phyloP scores from a whole-genome alignment of 108 stramenopile species.

The Phaeodactylum tricornutum region DNA sequence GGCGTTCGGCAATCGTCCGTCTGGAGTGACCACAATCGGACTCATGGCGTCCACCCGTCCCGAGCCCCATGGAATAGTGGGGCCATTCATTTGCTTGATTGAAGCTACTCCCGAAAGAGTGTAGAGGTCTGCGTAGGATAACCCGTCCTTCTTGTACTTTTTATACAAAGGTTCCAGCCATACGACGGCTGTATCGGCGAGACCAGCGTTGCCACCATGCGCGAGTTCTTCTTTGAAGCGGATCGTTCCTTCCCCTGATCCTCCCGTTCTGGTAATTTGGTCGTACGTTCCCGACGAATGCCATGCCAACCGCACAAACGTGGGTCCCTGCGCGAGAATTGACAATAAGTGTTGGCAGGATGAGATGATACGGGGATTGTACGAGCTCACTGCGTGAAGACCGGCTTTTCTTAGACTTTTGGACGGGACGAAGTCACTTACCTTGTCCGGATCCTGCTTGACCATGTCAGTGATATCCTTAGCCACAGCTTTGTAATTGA shows the following conservation, averaged over 20 bases:
- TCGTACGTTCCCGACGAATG: conserved; percentile 67
- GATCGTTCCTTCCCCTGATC: conserved; percentile 46
- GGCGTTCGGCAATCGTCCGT: conserved; percentile 83
- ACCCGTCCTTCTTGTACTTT: conserved; percentile 37
- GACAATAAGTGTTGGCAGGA: too few species aligned
- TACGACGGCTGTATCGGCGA: conserved; percentile 37
- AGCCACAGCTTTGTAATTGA: conserved; percentile 27
- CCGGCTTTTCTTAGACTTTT: too few species aligned
- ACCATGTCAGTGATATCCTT: conserved; percentile 37
- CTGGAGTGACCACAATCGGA: conserved; percentile 31
- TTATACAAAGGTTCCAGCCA: conserved; percentile 59
- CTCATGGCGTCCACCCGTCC: conserved; percentile 55
- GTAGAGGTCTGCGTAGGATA: conserved; percentile 79
- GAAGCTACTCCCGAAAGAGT: conserved; percentile 71
- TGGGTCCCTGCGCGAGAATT: too few species aligned
- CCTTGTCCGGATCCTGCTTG: conserved; percentile 33
- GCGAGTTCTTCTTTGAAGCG: conserved; percentile 63
- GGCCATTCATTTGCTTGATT: conserved; percentile 49
- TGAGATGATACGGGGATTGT: too few species aligned
- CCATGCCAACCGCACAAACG: conserved; percentile 63
- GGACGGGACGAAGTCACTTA: too few species aligned
- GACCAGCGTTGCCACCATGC: conserved; percentile 66
- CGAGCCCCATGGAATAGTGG: conserved; percentile 43
- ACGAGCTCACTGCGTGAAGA: too few species aligned
- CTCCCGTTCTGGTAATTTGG: conserved; percentile 41